phyloP scores from a whole-genome alignment of 495 filamentous ascomycete species.

The Penicillium ochrochloron region DNA sequence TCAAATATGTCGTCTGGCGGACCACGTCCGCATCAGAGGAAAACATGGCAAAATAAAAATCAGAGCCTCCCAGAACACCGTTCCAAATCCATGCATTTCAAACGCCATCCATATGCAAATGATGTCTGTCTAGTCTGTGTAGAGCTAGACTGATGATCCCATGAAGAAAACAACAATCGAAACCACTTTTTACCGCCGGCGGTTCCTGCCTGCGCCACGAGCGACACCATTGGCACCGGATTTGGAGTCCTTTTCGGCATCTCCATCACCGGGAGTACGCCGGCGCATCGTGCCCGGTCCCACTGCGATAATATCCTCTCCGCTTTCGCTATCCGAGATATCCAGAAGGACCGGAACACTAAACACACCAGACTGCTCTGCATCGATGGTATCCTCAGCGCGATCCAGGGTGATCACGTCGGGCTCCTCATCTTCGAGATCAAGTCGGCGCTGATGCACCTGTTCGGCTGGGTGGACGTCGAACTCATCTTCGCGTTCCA shows the following conservation, averaged over 20 bases:
- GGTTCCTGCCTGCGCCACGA: constrained; percentile 23
- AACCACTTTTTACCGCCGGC: constrained; percentile 29
- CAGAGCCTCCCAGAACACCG: neutral
- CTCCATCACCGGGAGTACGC: constrained; percentile 65
- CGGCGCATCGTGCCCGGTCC: constrained; percentile 82
- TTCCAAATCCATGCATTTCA: neutral
- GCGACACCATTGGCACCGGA: constrained; percentile 23
- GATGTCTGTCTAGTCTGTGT: neutral
- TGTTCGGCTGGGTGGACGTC: constrained; percentile 96
- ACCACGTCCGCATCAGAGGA: neutral
- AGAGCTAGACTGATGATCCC: neutral
- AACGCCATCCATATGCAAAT: constrained; percentile 6
- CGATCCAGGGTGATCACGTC: constrained; percentile 82
- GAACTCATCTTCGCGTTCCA: constrained; percentile 95
- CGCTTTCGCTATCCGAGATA: constrained; percentile 73
- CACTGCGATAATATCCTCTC: constrained; percentile 87
- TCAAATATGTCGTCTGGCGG: neutral
- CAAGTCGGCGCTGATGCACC: constrained; percentile 85
- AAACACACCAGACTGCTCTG: constrained; percentile 64
- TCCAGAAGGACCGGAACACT: constrained; percentile 87
- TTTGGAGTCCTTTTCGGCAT: constrained; percentile 44
- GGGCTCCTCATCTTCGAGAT: constrained; percentile 86
- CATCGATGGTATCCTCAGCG: constrained; percentile 54
- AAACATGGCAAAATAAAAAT: neutral
- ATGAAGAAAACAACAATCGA: constrained; percentile 7